Percentiles rank a stretch among this genome's conserved stretches.
These are phyloP conservation scores for Sesbania bispinosa DNA, from an alignment of 306 rosid species.

Conservation along the genomic window DNA sequence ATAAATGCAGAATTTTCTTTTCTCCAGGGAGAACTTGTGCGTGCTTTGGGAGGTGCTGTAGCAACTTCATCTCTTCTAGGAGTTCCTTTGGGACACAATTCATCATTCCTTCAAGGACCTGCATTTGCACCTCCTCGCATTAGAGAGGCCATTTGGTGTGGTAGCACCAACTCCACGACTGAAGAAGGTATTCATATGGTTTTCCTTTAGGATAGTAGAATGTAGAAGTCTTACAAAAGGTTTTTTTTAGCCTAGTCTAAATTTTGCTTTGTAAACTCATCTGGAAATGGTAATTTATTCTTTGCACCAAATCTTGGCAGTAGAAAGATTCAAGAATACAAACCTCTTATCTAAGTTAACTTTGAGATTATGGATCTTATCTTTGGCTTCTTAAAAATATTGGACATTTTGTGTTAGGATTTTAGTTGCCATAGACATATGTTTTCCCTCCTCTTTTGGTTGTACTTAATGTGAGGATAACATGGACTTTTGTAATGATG, in stretches of 20 bases:
- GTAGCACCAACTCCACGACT: constrained; percentile 80
- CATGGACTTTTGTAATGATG: background rate
- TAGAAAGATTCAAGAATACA: constrained; percentile 16
- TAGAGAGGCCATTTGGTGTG: constrained; percentile 95
- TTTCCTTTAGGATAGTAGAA: too few relatives aligned
- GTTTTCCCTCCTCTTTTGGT: background rate
- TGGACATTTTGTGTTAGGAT: background rate
- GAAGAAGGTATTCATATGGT: constrained; percentile 83
- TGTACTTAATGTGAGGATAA: background rate
- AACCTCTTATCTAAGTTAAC: background rate
- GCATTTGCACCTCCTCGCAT: constrained; percentile 96
- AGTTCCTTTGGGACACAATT: constrained; percentile 91
- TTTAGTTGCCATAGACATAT: background rate
- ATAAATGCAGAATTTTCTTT: background rate
- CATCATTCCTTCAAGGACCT: constrained; percentile 91
- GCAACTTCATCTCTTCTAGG: constrained; percentile 86
- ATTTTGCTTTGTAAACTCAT: background rate
- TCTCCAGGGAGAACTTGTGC: constrained; percentile 74
- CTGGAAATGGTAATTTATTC: background rate
- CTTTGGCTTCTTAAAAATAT: background rate
- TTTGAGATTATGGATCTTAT: background rate
- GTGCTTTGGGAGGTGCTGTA: constrained; percentile 72
- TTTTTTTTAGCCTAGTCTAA: background rate
- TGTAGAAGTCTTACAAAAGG: background rate
- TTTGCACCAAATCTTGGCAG: background rate